Evolutionary conservation across 2,329 filamentous ascomycete species (phyloP), one percentile per base, ranked within the genome.

Genomic region (Cercospora nicotianae): DNA sequence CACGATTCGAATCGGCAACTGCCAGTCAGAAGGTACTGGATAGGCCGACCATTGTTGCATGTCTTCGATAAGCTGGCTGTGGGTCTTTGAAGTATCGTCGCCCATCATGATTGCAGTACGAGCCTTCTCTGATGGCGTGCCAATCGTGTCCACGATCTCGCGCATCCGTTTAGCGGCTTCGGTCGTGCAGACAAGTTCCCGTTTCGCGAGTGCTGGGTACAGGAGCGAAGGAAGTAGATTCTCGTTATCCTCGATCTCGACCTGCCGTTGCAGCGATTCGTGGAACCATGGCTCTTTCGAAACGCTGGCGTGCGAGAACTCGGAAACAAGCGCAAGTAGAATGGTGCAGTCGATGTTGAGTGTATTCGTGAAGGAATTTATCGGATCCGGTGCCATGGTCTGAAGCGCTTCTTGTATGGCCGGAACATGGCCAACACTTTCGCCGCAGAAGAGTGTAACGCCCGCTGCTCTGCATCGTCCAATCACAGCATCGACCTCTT

Each of bases 261-360:
- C 87, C 74, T 92, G 89, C 13, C 85, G 83, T 61, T 85, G 80
- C 60, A 92, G 87, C 53, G 87, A 86, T 23, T 79, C 81, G 71
- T 90, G 88, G 72, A 86, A 83, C 77, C 81, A 83, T n/a, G 84
- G 82, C 36, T 84, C 80, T 57, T 83, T 81, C 2, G 78, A 73
- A 30, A 81, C 80, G 42, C 79, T 75, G 36, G 80, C 79, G 75
- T 93, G 90, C 1, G 89, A 90, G 28, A 93, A 87, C 73, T 94
- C 91, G 0, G 90, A 92, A 1, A 90, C 86, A 2, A 93, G 81
- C 4, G 90, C 90, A 5, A 94, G 84, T 5, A 94, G 83, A 58
- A 92, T 86, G 1, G 90, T 92, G 64, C 87, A 89, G 77, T 90
- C 88, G 65, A 90, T 83, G 73, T 90, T 89, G 30, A 89, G 73